Percentiles rank a stretch among this genome's conserved stretches.
phyloP scores from a whole-genome alignment of 495 filamentous ascomycete genomes.

The Neurospora sublineolata region DNA sequence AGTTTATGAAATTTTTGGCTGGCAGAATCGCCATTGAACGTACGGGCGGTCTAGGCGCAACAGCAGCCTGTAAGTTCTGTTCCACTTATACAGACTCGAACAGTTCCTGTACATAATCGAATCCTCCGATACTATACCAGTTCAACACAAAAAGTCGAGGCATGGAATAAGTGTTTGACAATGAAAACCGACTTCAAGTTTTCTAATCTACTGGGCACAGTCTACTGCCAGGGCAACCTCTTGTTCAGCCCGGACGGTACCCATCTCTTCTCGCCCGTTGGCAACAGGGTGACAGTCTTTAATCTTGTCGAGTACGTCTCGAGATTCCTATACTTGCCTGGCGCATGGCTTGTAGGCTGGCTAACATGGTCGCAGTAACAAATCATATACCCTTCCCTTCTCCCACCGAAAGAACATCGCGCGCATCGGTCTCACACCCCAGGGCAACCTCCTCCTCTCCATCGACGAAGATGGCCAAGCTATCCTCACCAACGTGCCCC shows the following conservation, averaged over 20 bases:
- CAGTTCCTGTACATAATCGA: not conserved
- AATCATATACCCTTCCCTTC: slow-evolving; percentile 89
- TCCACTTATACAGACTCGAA: not conserved
- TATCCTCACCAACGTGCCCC: slow-evolving; percentile 79
- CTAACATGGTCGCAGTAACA: slow-evolving; percentile 54
- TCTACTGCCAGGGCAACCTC: slow-evolving; percentile 94
- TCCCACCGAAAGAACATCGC: slow-evolving; percentile 88
- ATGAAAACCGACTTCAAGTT: slow-evolving; percentile 99
- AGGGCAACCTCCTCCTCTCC: slow-evolving; percentile 80
- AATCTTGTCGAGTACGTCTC: slow-evolving; percentile 77
- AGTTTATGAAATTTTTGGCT: slow-evolving; percentile 16
- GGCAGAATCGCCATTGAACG: not conserved
- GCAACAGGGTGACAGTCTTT: slow-evolving; percentile 90
- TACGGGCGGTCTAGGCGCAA: not conserved
- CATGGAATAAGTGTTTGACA: slow-evolving; percentile 26
- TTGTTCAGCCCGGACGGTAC: slow-evolving; percentile 95
- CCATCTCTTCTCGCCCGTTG: slow-evolving; percentile 90
- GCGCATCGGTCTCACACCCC: slow-evolving; percentile 74
- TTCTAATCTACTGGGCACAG: slow-evolving; percentile 89
- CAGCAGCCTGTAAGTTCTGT: not conserved
- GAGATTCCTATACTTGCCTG: not conserved
- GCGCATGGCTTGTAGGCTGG: slow-evolving; percentile 9
- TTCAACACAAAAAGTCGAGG: not conserved
- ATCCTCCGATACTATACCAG: not conserved
- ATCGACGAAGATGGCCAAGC: slow-evolving; percentile 90